Evolutionary conservation across 2,329 filamentous ascomycete genomes (phyloP), one percentile per base, ranked within the genome.

Genomic region (Epicoccum nigrum): DNA sequence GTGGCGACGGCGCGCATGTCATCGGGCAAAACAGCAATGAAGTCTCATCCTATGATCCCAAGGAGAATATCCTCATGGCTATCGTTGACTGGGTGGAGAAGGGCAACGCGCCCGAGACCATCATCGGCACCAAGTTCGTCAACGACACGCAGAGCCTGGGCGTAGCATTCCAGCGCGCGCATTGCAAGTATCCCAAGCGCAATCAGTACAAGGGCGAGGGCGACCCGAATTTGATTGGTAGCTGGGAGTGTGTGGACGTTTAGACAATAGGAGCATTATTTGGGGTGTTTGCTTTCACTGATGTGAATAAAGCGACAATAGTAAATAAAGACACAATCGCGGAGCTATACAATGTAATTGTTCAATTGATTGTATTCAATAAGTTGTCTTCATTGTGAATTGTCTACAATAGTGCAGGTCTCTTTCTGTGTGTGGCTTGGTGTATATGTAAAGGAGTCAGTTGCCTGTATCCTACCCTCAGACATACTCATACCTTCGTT

Each of bases 81-180:
- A 65, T 82, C 3, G 77, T 80, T 2, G 65, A 73, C 9, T 80
- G 78, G 78, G 78, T 81, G 1, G 79, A 74, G 51, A 66, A 73
- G 8, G 69, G 62, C 3, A 62, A 67, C 9, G 76, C 76, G 0
- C 79, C 80, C 0, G 76, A 78, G 20, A 66, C 67, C 0, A 37
- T 74, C 8, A 54, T 62, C 6, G 71, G 71, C 3, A 68, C 68
- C 3, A 65, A 60, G 48, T 72, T 55, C 33, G 62, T 70, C 2
- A 68, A 73, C 45, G 59, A 65, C 32, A 68, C 60, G 0, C n/a
- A 60, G 32, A 54, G 48, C 13, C 37, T 58, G n/a, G 71, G 71
- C 1, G 61, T 73, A 4, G 54, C 65, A 8, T 72, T 68, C 21
- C 58, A 68, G 55, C 62, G 71, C 17, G 67, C 63, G 16, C 72